phyloP scores from a whole-genome alignment of 306 rosid genomes.

The Phaseolus lunatus region DNA sequence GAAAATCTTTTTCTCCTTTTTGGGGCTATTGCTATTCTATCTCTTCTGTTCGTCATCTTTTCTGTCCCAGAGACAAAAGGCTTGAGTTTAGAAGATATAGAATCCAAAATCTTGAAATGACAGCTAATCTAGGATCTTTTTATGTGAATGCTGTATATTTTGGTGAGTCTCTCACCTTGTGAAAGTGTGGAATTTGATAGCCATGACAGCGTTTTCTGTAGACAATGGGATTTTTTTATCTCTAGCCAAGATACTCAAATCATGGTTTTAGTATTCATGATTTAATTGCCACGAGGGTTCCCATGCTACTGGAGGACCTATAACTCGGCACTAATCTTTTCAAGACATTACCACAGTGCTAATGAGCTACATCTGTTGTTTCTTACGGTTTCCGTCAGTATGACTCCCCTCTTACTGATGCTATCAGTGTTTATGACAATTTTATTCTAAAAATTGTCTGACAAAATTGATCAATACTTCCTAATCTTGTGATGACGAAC shows the following conservation, averaged over 20 bases:
- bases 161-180: slow-evolving; percentile 30
- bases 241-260: slow-evolving; percentile 37
- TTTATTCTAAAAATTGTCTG: not conserved
- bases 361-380: not conserved
- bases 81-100: slow-evolving; percentile 91
- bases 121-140: slow-evolving; percentile 30
- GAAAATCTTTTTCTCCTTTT: slow-evolving; percentile 95
- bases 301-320: slow-evolving; percentile 1
- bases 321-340: slow-evolving; percentile 7
- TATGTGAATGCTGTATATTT: slow-evolving; percentile 36
- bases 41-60: slow-evolving; percentile 71
- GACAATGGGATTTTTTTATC: not conserved
- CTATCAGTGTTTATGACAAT: not conserved
- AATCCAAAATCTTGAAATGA: slow-evolving; percentile 86
- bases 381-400: not conserved
- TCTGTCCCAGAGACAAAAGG: slow-evolving; percentile 95
- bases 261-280: slow-evolving; percentile 25
- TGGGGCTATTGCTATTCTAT: slow-evolving; percentile 73
- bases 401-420: too few relatives aligned
- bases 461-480: not conserved
- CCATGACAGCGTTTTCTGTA: not conserved
- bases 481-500: not conserved
- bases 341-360: not conserved
- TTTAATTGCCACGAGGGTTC: not conserved
- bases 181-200: slow-evolving; percentile 27